Evolutionary conservation across 2,329 filamentous ascomycete species (phyloP).

Genomic region (Penicillium sp.): DNA sequence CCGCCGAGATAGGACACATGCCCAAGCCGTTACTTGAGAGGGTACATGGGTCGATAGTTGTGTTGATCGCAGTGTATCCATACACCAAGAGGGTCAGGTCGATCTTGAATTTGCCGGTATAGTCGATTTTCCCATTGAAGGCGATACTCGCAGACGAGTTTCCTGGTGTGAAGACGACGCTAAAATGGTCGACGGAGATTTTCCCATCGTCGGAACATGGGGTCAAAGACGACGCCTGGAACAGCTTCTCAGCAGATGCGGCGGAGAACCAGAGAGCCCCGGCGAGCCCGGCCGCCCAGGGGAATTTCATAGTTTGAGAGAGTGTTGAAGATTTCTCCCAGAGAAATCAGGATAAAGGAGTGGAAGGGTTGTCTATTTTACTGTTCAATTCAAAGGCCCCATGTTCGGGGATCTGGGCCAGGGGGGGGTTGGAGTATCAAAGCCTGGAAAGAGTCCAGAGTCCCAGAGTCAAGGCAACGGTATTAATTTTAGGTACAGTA

Average conservation of each 20-base stretch:
- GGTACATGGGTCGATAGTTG: constrained; percentile 73
- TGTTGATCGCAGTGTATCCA: constrained; percentile 69
- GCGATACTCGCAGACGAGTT: constrained; percentile 50
- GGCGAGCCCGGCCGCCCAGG: constrained; percentile 14
- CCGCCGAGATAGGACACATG: constrained; percentile 27
- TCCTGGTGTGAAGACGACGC: constrained; percentile 44
- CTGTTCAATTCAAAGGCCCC: not conserved
- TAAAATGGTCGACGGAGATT: constrained; percentile 21
- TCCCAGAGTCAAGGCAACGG: not conserved
- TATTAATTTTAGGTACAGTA: not conserved
- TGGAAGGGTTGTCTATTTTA: not conserved
- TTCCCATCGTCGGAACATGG: constrained; percentile 18
- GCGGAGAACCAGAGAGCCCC: constrained; percentile 7
- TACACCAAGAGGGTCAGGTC: constrained; percentile 77
- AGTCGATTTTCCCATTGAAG: constrained; percentile 79
- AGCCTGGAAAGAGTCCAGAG: not conserved
- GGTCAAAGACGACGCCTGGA: constrained; percentile 17
- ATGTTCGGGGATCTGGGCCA: not conserved
- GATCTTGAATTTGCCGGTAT: constrained; percentile 77
- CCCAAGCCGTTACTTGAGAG: constrained; percentile 40
- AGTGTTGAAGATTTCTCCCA: not conserved
- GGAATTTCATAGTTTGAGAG: constrained; percentile 13
- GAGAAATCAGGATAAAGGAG: not conserved
- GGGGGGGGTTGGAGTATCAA: not conserved
- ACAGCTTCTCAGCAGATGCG: constrained; percentile 14